Conservation (phyloP, 2,329 filamentous ascomycete genomes). For the Clonostachys solani region DNA sequence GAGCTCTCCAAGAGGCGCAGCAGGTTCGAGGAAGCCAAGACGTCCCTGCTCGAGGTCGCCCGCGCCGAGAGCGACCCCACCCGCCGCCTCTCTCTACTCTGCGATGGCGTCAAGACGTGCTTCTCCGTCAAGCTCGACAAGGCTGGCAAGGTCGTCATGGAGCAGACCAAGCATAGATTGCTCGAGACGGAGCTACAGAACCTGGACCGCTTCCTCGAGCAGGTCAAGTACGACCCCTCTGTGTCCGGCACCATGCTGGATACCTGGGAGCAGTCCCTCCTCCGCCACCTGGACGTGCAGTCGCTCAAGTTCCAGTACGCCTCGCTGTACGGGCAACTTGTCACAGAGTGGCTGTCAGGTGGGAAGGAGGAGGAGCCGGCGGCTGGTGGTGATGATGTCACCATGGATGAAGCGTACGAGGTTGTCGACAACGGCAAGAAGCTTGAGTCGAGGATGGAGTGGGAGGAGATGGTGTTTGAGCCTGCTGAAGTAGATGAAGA, state of each 20-base stretch:
- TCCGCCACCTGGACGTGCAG: constrained; percentile 31
- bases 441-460: constrained; percentile 27
- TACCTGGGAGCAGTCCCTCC: constrained; percentile 26
- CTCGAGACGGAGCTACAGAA: constrained; percentile 29
- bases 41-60: constrained; percentile 18
- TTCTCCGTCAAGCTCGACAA: constrained; percentile 23
- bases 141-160: constrained; percentile 11
- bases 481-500: constrained; percentile 26
- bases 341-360: constrained; percentile 40
- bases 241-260: constrained; percentile 24
- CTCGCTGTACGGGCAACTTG: constrained; percentile 37
- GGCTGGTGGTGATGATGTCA: constrained; percentile 8
- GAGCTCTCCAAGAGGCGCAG: constrained; percentile 33
- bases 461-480: constrained; percentile 40
- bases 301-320: constrained; percentile 38
- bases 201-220: constrained; percentile 30
- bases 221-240: constrained; percentile 33
- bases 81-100: constrained; percentile 22
- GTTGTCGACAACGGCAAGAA: constrained; percentile 32
- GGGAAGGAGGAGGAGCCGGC: constrained; percentile 11
- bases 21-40: constrained; percentile 27
- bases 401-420: constrained; percentile 31
- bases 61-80: constrained; percentile 14
- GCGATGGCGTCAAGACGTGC: constrained; percentile 26
- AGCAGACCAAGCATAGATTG: constrained; percentile 13